Evolutionary conservation across 2,329 filamentous ascomycete genomes (phyloP), one percentile per base, ranked within the genome.

Genomic region (Neonectria ditissima): DNA sequence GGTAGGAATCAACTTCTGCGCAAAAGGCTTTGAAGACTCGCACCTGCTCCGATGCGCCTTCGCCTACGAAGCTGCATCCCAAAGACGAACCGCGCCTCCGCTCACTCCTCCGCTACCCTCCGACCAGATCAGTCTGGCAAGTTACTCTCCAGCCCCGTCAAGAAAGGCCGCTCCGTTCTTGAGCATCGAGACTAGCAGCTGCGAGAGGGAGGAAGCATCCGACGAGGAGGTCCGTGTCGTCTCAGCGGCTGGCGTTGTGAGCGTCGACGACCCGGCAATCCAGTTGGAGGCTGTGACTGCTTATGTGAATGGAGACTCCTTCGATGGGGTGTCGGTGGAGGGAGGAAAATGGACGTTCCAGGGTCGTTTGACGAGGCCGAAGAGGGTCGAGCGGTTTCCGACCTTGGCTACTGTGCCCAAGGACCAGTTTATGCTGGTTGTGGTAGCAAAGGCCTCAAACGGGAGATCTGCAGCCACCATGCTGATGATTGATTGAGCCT

Each of bases 391-490:
- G 16, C 43, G 8, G 24, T 58, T 41, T 24, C 55, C 55, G 2
- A 39, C 34, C 13, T 16, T 24, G n/a, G 11, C 45, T 1, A 39
- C 28, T 2, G 37, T 65, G 8, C 58, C 62, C 5, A 57, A 53
- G 28, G 54, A 62, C 14, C 48, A 62, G 26, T 65, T 65, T n/a
- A 55, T 65, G 44, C 18, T 65, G 9, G n/a, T 65, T 14, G 20
- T 65, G 3, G 20, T 22, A 11, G 62, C 54, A 1, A 65, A 55
- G 44, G 30, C 53, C 8, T 57, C n/a, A n/a, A n/a, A n/a, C n/a
- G n/a, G n/a, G n/a, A n/a, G n/a, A n/a, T n/a, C n/a, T n/a, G n/a
- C n/a, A n/a, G n/a, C n/a, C n/a, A n/a, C n/a, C n/a, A n/a, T n/a
- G n/a, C n/a, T n/a, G n/a, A n/a, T n/a, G n/a, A n/a, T n/a, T n/a